A percentile compares a stretch with the other conserved stretches of the same genome.
Conservation (phyloP, 1,284 basidiomycete species). For the Trichosporon coremiiforme region DNA sequence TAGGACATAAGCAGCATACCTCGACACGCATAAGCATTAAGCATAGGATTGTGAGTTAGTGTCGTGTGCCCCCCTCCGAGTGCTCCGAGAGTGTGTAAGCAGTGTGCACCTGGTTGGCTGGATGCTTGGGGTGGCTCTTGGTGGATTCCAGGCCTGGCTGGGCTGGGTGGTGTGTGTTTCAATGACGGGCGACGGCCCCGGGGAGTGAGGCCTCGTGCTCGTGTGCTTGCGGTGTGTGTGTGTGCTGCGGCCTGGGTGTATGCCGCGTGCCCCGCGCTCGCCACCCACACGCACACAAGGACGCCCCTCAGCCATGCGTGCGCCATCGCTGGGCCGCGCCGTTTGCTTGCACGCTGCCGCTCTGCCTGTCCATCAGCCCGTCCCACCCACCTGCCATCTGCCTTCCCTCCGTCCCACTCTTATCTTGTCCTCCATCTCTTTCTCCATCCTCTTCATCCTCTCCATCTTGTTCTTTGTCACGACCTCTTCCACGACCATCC, state of each 20-base stretch:
- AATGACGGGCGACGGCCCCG: neutral
- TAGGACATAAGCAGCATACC: constrained; percentile 1
- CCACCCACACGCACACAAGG: neutral
- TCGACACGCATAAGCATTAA: neutral
- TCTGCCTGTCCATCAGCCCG: neutral
- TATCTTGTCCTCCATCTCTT: neutral
- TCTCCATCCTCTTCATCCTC: neutral
- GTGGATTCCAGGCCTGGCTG: neutral
- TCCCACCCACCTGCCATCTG: neutral
- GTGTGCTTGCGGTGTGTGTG: neutral
- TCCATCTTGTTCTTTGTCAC: neutral
- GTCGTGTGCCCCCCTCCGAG: neutral
- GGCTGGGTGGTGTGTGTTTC: neutral
- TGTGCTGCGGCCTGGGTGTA: neutral
- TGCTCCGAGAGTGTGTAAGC: too few species aligned
- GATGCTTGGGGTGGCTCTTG: too few species aligned
- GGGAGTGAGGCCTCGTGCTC: neutral
- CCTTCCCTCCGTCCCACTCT: neutral
- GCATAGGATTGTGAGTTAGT: neutral
- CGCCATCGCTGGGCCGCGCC: constrained; percentile 2
- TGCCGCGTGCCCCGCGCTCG: neutral
- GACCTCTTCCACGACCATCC: neutral
- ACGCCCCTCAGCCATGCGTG: neutral
- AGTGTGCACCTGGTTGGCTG: too few species aligned
- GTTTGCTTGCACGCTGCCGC: neutral